Percentiles rank a stretch among this genome's conserved stretches.
Conservation (phyloP, 495 filamentous ascomycete genomes). For the Penicillium flavigenum region DNA sequence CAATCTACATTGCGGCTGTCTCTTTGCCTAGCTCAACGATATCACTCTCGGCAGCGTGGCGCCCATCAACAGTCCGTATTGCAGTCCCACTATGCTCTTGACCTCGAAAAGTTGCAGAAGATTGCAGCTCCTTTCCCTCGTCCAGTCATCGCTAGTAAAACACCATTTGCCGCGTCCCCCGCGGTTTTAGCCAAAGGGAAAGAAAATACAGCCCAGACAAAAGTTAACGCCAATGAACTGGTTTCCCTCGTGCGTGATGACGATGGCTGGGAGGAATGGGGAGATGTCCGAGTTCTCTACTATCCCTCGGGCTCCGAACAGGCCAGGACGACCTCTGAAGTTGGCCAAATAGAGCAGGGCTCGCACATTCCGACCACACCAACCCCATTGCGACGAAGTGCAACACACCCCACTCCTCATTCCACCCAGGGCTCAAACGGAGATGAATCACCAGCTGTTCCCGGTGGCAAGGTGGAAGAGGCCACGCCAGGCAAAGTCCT, state of each 20-base stretch:
- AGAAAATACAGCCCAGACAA: constrained; percentile 59
- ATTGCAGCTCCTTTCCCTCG: constrained; percentile 81
- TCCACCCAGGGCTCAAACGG: constrained; percentile 45
- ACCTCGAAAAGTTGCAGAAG: constrained; percentile 81
- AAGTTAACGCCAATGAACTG: constrained; percentile 70
- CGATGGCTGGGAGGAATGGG: constrained; percentile 66
- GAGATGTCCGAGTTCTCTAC: constrained; percentile 62
- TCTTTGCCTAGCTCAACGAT: constrained; percentile 83
- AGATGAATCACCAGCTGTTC: constrained; percentile 53
- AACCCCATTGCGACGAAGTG: constrained; percentile 50
- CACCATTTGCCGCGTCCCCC: constrained; percentile 44
- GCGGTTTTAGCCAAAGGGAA: constrained; percentile 64
- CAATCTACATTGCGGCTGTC: constrained; percentile 71
- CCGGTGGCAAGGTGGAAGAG: constrained; percentile 39
- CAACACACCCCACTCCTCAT: constrained; percentile 55
- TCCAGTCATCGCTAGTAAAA: constrained; percentile 45
- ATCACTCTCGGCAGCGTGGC: constrained; percentile 78
- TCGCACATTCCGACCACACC: constrained; percentile 47
- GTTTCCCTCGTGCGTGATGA: constrained; percentile 62
- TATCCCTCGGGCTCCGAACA: constrained; percentile 51
- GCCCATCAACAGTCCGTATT: constrained; percentile 70
- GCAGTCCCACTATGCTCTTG: constrained; percentile 89
- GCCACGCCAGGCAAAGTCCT: constrained; percentile 56
- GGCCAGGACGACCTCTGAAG: constrained; percentile 28
- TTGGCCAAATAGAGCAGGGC: constrained; percentile 27